Percentiles rank a stretch among this genome's conserved stretches.
phyloP scores from a whole-genome alignment of 2,329 filamentous ascomycete genomes.

The Emmonsiellopsis sp. region DNA sequence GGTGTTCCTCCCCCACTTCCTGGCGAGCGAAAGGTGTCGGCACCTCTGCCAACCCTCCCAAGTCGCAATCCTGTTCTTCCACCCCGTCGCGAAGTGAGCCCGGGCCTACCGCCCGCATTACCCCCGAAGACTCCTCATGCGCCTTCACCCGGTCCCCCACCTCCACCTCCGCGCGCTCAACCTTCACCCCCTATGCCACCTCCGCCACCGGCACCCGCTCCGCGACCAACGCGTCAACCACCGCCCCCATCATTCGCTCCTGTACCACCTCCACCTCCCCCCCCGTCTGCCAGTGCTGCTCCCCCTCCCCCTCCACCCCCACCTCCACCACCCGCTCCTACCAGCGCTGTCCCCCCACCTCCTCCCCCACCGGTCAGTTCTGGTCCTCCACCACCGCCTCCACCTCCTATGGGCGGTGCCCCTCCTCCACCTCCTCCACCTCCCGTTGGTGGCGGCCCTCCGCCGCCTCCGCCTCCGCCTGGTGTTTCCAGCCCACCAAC shows the following conservation, averaged over 20 bases:
- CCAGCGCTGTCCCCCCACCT: slow-evolving; percentile 20
- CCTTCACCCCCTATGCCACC: slow-evolving; percentile 29
- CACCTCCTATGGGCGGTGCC: slow-evolving; percentile 24
- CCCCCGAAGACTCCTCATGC: slow-evolving; percentile 34
- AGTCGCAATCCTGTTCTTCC: slow-evolving; percentile 62
- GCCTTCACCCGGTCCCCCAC: slow-evolving; percentile 41
- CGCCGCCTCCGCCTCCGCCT: slow-evolving; percentile 36
- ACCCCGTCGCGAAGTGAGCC: slow-evolving; percentile 43
- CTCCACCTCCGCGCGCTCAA: slow-evolving; percentile 21
- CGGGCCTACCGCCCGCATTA: slow-evolving; percentile 40
- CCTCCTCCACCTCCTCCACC: slow-evolving; percentile 32
- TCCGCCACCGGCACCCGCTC: slow-evolving; percentile 31
- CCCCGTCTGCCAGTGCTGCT: slow-evolving; percentile 28
- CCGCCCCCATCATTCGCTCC: slow-evolving; percentile 17
- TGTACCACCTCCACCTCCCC: slow-evolving; percentile 40
- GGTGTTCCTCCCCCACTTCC: slow-evolving; percentile 72
- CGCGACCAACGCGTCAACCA: slow-evolving; percentile 24
- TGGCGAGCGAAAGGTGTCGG: slow-evolving; percentile 51
- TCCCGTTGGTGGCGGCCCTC: slow-evolving; percentile 22
- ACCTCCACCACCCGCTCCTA: slow-evolving; percentile 28
- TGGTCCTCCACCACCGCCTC: slow-evolving; percentile 32
- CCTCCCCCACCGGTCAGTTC: slow-evolving; percentile 22
- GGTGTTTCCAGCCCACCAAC: slow-evolving; percentile 19
- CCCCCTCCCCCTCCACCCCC: slow-evolving; percentile 46
- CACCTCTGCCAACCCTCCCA: slow-evolving; percentile 67